Base-by-base conservation (phyloP, 371 early-diverging fungal species). In the Funneliformis caledonium region DNA sequence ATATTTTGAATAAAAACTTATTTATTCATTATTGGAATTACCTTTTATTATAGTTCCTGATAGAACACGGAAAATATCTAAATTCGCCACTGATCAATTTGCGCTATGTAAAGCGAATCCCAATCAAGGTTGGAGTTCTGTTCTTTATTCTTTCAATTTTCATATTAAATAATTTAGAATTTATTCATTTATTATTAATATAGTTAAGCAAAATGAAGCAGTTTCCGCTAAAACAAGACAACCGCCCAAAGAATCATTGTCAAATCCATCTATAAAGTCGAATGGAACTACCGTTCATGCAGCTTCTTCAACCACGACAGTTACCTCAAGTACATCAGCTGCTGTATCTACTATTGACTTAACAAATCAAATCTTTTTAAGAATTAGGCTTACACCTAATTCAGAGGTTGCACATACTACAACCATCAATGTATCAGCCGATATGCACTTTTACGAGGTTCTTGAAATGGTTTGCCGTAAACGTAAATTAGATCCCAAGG, bases 51-150 rank as follows among this genome's bases (percentile, higher is more conserved):
- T 68, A 94, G 96, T 96, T 1, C 87, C 97, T 80, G 98, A 98
- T 78, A 91, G 97, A 70, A 90, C 91, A 10, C 86, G 95, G 19
- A 93, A 92, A 80, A 96, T 98, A 81, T 89, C 93, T 16, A 92
- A 93, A 82, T 95, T 96, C 82, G 90, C 92, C 0, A 96, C 96
- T 88, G 95, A 95, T 81, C 94, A 94, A 79, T 97, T 97, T 90
- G 98, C 97, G 12, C 82, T 98, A 31, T 95, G 95, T 81, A 86
- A 90, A 82, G 95, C 97, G 1, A 88, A 93, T 5, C 88, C 94
- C 14, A 89, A 89, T 12, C 95, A 96, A 86, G 89, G 93, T 87
- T 87, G 86, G 68, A 80, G 81, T 56, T 81, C 83, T 33, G 76
- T 74, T 61, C 82, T 65, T 70, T 65, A 68, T 81, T 83, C 64